phyloP scores from a whole-genome alignment of 2,329 filamentous ascomycete species.

The Nemania abortiva region DNA sequence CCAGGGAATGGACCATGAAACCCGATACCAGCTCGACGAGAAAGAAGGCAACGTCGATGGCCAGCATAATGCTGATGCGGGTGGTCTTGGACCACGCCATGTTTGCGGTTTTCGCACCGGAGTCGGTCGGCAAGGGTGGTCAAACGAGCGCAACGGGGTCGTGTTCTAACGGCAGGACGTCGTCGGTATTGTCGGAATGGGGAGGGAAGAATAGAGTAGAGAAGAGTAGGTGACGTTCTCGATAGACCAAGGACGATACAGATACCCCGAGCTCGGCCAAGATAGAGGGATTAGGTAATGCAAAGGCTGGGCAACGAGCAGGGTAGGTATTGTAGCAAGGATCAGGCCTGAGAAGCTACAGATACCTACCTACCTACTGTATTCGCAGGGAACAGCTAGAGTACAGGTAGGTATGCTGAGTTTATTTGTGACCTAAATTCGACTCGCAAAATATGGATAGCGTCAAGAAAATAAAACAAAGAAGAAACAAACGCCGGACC shows the following conservation, averaged over 20 bases:
- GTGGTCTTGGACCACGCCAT: constrained; percentile 95
- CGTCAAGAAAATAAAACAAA: constrained; percentile 4
- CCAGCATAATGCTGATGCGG: constrained; percentile 92
- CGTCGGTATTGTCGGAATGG: constrained; percentile 11
- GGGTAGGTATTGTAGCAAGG: constrained; percentile 10
- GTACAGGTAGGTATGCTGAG: too few species aligned
- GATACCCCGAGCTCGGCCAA: background rate
- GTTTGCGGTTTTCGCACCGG: constrained; percentile 34
- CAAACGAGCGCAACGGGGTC: background rate
- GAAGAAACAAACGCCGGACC: background rate
- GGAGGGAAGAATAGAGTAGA: background rate
- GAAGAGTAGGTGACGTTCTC: background rate
- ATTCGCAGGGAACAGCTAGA: background rate
- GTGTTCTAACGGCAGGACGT: constrained; percentile 2
- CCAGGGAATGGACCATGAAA: constrained; percentile 89
- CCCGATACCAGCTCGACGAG: constrained; percentile 87
- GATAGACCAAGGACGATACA: background rate
- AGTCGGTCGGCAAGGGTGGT: constrained; percentile 10
- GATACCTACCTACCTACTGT: constrained; percentile 12
- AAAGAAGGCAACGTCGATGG: constrained; percentile 91
- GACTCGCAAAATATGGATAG: background rate
- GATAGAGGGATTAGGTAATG: constrained; percentile 7
- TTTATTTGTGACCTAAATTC: background rate
- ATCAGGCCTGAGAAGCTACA: background rate
- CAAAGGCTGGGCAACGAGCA: constrained; percentile 12